Evolutionary conservation across 2,329 filamentous ascomycete species (phyloP), one percentile per base, ranked within the genome.

Genomic region (Macroventuria anomochaeta): DNA sequence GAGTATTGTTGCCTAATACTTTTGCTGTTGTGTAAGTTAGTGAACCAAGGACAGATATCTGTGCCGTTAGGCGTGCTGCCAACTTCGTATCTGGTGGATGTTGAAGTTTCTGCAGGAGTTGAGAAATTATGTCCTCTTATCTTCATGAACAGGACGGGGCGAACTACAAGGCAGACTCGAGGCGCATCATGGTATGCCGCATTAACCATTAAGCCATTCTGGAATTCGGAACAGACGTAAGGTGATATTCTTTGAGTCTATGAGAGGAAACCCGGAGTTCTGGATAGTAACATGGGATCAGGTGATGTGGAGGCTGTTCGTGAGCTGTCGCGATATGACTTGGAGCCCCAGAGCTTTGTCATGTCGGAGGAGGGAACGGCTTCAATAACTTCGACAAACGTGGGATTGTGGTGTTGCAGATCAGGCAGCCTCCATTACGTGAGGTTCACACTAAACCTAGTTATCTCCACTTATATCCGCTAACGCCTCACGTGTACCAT

Each of bases 381-480:
- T n/a, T n/a, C n/a, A n/a, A n/a, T n/a, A n/a, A n/a, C n/a, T n/a
- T n/a, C n/a, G n/a, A n/a, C n/a, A n/a, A n/a, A n/a, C n/a, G n/a
- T n/a, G n/a, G n/a, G n/a, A 13, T 17, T 12, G 33, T 36, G 17
- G 33, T 36, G 17, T 36, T 18, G n/a, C n/a, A n/a, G n/a, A n/a
- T n/a, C n/a, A n/a, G n/a, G n/a, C n/a, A n/a, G n/a, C n/a, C n/a
- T n/a, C n/a, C n/a, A n/a, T n/a, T n/a, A n/a, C n/a, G n/a, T n/a
- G n/a, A n/a, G n/a, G n/a, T n/a, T n/a, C n/a, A n/a, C n/a, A n/a
- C 21, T 39, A 39, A 25, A 11, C 25, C 15, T 17, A 18, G 33
- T 23, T 46, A 46, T 46, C 41, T 41, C 49, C 49, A 42, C 13
- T 37, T 49, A 55, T 44, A 5, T 47, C 42, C 42, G 17, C 37